phyloP scores from a whole-genome alignment of 177 flowering plant species.

The Vitis hybrid region DNA sequence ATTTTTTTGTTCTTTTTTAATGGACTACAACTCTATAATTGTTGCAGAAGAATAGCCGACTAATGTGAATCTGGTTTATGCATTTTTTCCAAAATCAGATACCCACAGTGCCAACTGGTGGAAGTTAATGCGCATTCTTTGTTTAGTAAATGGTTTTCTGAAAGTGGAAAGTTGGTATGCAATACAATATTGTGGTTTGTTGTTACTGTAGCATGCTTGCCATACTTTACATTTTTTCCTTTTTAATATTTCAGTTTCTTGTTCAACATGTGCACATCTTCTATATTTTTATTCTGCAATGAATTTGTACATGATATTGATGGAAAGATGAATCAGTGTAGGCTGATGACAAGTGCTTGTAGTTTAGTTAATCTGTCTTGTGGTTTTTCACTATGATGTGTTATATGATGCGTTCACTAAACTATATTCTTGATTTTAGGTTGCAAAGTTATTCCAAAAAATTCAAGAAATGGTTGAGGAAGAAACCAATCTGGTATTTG shows the following conservation, averaged over 20 bases:
- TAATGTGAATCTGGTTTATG: not conserved
- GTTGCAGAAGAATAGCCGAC: not conserved
- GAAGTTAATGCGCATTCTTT: conserved; percentile 99
- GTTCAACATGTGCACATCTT: not conserved
- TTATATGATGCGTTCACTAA: not conserved
- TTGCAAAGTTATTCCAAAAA: conserved; percentile 93
- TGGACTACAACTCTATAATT: not conserved
- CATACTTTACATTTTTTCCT: not conserved
- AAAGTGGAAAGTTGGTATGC: conserved; percentile 97
- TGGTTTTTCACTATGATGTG: not conserved
- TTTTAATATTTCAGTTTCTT: not conserved
- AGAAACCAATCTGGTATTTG: conserved; percentile 94
- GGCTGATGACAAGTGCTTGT: not conserved
- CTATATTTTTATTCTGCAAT: not conserved
- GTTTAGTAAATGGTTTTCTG: conserved; percentile 99
- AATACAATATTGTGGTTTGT: not conserved
- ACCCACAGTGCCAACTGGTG: conserved; percentile 84
- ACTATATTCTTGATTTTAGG: conserved; percentile 39
- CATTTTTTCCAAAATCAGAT: conserved; percentile 49
- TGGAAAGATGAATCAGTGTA: not conserved
- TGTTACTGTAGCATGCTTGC: not conserved
- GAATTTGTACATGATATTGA: not conserved
- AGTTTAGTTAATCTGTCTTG: not conserved
- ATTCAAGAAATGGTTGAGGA: conserved; percentile 99
- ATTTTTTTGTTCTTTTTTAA: not conserved